Conservation (phyloP, 192 early-diverging fungal genomes). For the Pilobolus umbonatus region DNA sequence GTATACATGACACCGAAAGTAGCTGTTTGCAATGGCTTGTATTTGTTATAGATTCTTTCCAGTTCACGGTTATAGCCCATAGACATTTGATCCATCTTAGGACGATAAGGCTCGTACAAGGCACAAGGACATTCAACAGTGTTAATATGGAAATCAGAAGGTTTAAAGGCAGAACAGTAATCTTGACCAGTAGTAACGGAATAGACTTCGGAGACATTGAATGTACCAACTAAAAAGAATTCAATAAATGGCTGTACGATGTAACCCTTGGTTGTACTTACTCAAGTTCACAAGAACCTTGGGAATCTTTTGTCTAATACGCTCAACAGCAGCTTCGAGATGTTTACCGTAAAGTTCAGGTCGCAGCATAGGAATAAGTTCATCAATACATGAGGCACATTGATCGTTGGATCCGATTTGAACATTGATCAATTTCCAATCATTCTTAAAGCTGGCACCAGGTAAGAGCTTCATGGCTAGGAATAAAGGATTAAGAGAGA, state of each 20-base stretch:
- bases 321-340: constrained; percentile 14
- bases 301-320: constrained; percentile 14
- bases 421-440: constrained; percentile 15
- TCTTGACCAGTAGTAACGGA: constrained; percentile 7
- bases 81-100: constrained; percentile 17
- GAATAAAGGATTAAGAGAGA: no score
- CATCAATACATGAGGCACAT: constrained; percentile 9
- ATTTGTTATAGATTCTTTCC: constrained; percentile 10
- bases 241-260: neutral
- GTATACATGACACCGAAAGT: constrained; percentile 19
- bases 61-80: constrained; percentile 22
- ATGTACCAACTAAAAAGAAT: constrained; percentile 16
- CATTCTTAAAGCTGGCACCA: constrained; percentile 10
- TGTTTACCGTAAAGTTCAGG: constrained; percentile 8
- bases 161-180: constrained; percentile 21
- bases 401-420: constrained; percentile 28
- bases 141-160: constrained; percentile 7
- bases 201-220: constrained; percentile 19
- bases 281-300: constrained; percentile 15
- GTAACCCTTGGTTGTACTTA: constrained; percentile 11
- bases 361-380: neutral
- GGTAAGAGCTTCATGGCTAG: no score
- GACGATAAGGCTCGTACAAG: neutral
- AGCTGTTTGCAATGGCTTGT: constrained; percentile 5
- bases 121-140: constrained; percentile 12